Conservation (phyloP, 2,329 filamentous ascomycete genomes). For the Paracorniculantispora psalliotae region DNA sequence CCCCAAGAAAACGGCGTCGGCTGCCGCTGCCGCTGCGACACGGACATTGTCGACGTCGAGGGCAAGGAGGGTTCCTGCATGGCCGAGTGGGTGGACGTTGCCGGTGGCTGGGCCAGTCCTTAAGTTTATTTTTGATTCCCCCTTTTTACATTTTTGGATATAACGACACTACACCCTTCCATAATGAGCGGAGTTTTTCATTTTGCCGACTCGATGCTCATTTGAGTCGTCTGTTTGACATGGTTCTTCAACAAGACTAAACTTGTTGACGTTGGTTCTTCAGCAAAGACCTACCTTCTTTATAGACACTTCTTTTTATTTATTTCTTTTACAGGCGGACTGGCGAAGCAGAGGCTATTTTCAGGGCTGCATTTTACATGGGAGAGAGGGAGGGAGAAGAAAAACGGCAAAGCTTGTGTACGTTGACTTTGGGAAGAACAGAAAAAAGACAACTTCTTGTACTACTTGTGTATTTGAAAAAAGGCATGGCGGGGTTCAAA, state of each 20-base stretch:
- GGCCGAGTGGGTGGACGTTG: constrained; percentile 94
- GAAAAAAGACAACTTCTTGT: background rate
- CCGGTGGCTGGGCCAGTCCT: constrained; percentile 76
- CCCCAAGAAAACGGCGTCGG: constrained; percentile 95
- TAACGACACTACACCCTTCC: constrained; percentile 8
- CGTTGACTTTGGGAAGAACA: too few species aligned
- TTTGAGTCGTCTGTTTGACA: too few species aligned
- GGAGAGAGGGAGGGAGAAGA: too few species aligned
- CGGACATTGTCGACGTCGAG: constrained; percentile 95
- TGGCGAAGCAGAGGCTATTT: background rate
- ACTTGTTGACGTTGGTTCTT: too few species aligned
- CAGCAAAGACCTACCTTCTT: background rate
- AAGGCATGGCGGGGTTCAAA: background rate
- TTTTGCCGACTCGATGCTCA: background rate
- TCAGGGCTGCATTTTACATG: background rate
- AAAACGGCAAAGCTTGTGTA: too few species aligned
- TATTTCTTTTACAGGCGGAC: background rate
- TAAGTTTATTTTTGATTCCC: constrained; percentile 28
- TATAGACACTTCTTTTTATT: background rate
- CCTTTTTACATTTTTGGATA: constrained; percentile 14
- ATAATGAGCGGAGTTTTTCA: constrained; percentile 12
- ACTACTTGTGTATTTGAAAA: background rate
- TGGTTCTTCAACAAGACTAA: too few species aligned
- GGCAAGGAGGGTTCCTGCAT: constrained; percentile 95
- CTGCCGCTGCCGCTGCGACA: constrained; percentile 94